phyloP scores from a whole-genome alignment of 192 early-diverging fungal genomes.

The Obelidium mucronatum region DNA sequence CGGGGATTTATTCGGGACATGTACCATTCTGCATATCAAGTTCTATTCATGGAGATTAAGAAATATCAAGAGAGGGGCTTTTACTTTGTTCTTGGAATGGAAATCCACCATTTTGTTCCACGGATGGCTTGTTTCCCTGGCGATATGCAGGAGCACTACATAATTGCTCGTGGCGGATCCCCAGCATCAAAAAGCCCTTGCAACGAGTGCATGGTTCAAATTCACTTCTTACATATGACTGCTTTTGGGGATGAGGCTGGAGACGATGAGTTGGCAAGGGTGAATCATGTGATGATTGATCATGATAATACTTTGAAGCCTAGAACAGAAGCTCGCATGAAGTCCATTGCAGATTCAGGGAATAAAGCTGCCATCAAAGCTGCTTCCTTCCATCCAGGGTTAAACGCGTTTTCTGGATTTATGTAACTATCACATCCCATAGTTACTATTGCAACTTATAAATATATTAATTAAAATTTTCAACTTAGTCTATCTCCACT shows the following conservation, averaged over 20 bases:
- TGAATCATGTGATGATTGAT: neutral
- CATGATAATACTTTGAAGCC: neutral
- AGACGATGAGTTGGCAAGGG: neutral
- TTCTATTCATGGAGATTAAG: neutral
- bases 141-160: conserved; percentile 9
- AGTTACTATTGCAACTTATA: too few species aligned
- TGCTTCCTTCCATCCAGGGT: neutral
- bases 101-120: neutral
- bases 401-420: neutral
- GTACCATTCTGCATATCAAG: neutral
- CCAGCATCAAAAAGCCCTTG: neutral
- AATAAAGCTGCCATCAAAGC: neutral
- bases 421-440: neutral
- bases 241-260: neutral
- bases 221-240: neutral
- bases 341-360: neutral
- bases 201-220: neutral
- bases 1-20: neutral
- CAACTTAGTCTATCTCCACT: neutral
- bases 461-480: too few species aligned
- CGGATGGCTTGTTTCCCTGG: conserved; percentile 3
- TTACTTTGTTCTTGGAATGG: neutral
- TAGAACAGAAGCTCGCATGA: neutral
- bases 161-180: neutral
- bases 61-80: neutral